Conservation (phyloP, 768 basidiomycete species). For the Sporobolomyces pararoseus region DNA sequence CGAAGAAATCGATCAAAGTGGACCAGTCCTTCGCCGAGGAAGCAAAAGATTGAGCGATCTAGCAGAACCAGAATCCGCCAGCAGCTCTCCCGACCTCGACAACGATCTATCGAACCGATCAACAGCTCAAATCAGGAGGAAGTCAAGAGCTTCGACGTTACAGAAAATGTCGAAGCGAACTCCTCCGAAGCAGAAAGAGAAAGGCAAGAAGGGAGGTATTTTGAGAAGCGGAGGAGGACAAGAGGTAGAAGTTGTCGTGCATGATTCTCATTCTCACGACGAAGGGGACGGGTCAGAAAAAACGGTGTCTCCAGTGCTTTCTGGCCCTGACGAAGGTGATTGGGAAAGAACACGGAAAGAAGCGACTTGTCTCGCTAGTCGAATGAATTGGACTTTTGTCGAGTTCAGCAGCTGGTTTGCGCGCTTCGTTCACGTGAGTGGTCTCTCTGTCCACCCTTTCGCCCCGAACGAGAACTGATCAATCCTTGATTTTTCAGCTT, state of each 20-base stretch:
- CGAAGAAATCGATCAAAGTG: slow-evolving; percentile 14
- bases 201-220: neutral
- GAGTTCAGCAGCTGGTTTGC: slow-evolving; percentile 29
- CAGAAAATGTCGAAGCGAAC: neutral
- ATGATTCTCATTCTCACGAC: slow-evolving; percentile 2
- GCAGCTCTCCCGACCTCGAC: neutral
- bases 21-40: slow-evolving; percentile 17
- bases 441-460: neutral
- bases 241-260: slow-evolving; percentile 30
- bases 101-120: neutral
- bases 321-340: neutral
- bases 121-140: neutral
- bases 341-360: slow-evolving; percentile 22
- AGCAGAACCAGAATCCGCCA: neutral
- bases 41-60: slow-evolving; percentile 34
- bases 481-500: slow-evolving; percentile 3
- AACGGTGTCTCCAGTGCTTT: neutral
- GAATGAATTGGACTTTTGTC: slow-evolving; percentile 26
- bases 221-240: neutral
- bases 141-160: neutral
- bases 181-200: neutral
- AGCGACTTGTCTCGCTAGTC: slow-evolving; percentile 11
- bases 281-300: neutral
- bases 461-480: neutral
- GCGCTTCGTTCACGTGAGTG: slow-evolving; percentile 23